These are phyloP conservation scores for Leccinum obscurum DNA, from an alignment of 768 basidiomycete genomes.

Conservation along the genomic window DNA sequence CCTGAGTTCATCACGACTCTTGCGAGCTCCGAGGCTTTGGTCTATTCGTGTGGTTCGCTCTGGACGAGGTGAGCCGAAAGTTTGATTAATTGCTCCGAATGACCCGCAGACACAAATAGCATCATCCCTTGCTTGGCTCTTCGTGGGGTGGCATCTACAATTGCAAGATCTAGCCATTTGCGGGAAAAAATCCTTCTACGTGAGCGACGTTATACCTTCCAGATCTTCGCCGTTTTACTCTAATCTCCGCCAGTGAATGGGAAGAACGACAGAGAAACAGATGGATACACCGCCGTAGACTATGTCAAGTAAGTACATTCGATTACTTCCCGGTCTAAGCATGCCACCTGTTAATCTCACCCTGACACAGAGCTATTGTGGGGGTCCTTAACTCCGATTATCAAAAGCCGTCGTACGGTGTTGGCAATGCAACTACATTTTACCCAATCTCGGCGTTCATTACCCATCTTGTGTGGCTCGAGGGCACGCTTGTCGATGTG, in stretches of 20 bases:
- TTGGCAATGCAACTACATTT: constrained; percentile 57
- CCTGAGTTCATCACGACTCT: constrained; percentile 72
- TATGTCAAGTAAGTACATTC: constrained; percentile 63
- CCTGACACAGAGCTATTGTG: constrained; percentile 55
- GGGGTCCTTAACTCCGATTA: constrained; percentile 68
- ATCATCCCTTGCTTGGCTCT: constrained; percentile 92
- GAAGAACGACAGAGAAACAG: constrained; percentile 88
- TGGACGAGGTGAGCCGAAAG: constrained; percentile 75
- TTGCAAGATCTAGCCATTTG: constrained; percentile 70
- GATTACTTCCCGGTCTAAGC: constrained; percentile 8
- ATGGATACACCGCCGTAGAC: constrained; percentile 79
- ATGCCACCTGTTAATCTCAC: constrained; percentile 9
- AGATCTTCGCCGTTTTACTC: not conserved
- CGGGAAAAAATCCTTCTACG: constrained; percentile 83
- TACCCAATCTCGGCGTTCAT: constrained; percentile 81
- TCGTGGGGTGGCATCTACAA: constrained; percentile 69
- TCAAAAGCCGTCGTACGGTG: constrained; percentile 47
- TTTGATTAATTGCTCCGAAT: constrained; percentile 9
- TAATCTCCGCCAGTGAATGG: constrained; percentile 66
- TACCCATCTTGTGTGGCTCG: constrained; percentile 81
- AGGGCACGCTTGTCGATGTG: constrained; percentile 59
- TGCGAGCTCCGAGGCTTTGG: constrained; percentile 59
- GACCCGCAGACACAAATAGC: constrained; percentile 36
- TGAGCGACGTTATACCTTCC: constrained; percentile 40
- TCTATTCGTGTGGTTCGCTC: constrained; percentile 92